Base-by-base conservation (phyloP, 1,284 basidiomycete genomes). In the Irpex sp. region DNA sequence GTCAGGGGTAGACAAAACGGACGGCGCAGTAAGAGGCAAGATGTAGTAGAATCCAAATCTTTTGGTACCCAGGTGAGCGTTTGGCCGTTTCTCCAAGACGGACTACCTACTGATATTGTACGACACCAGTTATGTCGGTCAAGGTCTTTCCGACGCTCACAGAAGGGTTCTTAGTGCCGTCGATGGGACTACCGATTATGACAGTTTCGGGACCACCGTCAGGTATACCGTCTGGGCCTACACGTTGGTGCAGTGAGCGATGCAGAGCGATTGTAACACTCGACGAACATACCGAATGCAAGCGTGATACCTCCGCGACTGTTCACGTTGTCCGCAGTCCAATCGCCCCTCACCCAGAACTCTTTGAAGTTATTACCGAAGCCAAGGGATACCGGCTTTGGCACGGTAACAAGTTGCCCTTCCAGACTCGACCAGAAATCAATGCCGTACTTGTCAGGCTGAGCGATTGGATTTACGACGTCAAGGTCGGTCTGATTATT, bases 371-470 rank as follows among this genome's bases (percentile, higher is more conserved):
- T 72, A 67, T 85, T 85, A 47, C 77, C 76, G 67, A 86, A 86
- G 61, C 78, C 76, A 13, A 83, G 70, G 7, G 82, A 79, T 15
- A 77, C 71, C 2, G 86, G 85, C 8, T 73, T 76, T 9, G 75
- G 79, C 44, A 87, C 76, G 2, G 78, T 81, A 21, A 87, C 85
- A 1, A 87, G 75, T 68, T 83, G 81, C 1, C 85, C 84, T 65
- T 85, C 82, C 26, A 87, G 73, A 70, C 83, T 86, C 66, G 83
- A 78, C 85, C 85, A 88, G 69, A 87, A 87, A 67, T 87, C 85
- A 62, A 87, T 69, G 6, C 85, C 85, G 68, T 76, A 86, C 37
- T 73, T 71, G 36, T 77, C 74, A 0, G 85, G 85, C 59, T 79
- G 76, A 15, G 86, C 72, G 5, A 78, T 77, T 8, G 77, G 75